phyloP scores from a whole-genome alignment of 352 stramenopile genomes.

The Globisporangium solare region DNA sequence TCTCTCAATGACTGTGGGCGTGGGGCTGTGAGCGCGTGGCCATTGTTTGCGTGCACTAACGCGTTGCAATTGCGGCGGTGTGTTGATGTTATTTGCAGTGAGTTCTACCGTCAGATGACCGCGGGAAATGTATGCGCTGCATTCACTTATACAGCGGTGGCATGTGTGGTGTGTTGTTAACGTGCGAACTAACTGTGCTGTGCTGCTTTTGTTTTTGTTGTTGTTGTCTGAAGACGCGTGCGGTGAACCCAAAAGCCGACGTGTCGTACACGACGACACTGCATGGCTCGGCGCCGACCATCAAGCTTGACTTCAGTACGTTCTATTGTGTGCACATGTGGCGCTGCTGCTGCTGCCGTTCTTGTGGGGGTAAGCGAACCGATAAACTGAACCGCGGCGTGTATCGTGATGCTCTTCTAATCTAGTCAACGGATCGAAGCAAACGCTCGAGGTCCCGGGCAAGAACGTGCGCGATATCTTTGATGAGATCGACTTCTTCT shows the following conservation, averaged over 20 bases:
- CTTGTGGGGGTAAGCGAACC: no score
- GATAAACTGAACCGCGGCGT: no score
- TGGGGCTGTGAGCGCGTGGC: neutral
- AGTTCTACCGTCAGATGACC: slow-evolving; percentile 84
- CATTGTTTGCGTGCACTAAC: neutral
- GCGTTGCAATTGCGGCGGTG: neutral
- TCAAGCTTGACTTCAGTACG: slow-evolving; percentile 84
- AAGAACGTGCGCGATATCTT: slow-evolving; percentile 84
- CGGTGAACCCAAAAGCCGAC: slow-evolving; percentile 78
- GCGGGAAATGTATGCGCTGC: slow-evolving; percentile 74
- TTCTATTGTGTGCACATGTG: neutral
- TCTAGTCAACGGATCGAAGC: slow-evolving; percentile 74
- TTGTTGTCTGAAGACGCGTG: slow-evolving; percentile 39
- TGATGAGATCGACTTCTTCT: slow-evolving; percentile 79
- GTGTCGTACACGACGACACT: slow-evolving; percentile 56
- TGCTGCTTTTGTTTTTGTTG: neutral
- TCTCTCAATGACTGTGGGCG: neutral
- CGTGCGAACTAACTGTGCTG: neutral
- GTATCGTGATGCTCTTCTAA: neutral
- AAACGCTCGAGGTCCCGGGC: slow-evolving; percentile 57
- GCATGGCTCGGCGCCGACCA: slow-evolving; percentile 45
- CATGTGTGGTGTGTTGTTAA: neutral
- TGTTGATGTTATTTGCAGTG: slow-evolving; percentile 27
- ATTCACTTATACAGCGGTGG: neutral
- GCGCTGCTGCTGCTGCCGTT: no score